phyloP scores from a whole-genome alignment of 2,329 filamentous ascomycete genomes.

The Monosporascus sp. region DNA sequence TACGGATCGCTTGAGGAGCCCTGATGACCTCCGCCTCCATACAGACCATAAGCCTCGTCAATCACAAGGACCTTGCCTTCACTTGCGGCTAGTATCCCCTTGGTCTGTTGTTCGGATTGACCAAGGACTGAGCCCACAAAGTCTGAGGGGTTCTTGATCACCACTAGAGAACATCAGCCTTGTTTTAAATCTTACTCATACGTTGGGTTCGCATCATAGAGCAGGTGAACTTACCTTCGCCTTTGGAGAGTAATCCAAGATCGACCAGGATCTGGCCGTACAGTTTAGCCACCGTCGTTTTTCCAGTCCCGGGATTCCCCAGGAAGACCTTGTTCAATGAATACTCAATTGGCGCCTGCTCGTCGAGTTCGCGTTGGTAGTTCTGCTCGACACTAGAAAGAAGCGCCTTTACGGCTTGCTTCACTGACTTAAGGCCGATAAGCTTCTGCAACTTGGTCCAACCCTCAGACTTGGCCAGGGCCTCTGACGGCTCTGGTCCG shows the following conservation, averaged over 20 bases:
- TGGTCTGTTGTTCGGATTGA: constrained; percentile 51
- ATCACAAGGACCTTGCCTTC: constrained; percentile 57
- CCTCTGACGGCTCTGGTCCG: constrained; percentile 57
- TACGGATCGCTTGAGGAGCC: constrained; percentile 1
- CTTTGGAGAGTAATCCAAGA: constrained; percentile 60
- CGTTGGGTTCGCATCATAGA: neutral
- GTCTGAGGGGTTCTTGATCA: constrained; percentile 54
- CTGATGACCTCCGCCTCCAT: constrained; percentile 18
- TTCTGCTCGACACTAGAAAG: constrained; percentile 59
- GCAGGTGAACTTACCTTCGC: constrained; percentile 47
- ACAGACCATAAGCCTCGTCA: constrained; percentile 56
- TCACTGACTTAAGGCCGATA: constrained; percentile 57
- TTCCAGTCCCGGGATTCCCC: constrained; percentile 69
- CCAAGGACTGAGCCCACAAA: constrained; percentile 51
- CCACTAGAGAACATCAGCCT: constrained; percentile 27
- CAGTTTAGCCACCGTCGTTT: constrained; percentile 68
- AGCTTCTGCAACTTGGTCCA: constrained; percentile 54
- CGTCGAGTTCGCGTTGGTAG: constrained; percentile 58
- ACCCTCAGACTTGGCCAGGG: constrained; percentile 44
- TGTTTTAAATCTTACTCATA: neutral
- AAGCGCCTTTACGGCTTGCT: constrained; percentile 51
- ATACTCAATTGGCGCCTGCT: constrained; percentile 53
- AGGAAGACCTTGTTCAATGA: constrained; percentile 65
- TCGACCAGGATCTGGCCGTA: constrained; percentile 65
- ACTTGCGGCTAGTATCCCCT: constrained; percentile 48